Evolutionary conservation across 2,329 filamentous ascomycete genomes (phyloP).

Genomic region (Thielaviopsis ethacetica): DNA sequence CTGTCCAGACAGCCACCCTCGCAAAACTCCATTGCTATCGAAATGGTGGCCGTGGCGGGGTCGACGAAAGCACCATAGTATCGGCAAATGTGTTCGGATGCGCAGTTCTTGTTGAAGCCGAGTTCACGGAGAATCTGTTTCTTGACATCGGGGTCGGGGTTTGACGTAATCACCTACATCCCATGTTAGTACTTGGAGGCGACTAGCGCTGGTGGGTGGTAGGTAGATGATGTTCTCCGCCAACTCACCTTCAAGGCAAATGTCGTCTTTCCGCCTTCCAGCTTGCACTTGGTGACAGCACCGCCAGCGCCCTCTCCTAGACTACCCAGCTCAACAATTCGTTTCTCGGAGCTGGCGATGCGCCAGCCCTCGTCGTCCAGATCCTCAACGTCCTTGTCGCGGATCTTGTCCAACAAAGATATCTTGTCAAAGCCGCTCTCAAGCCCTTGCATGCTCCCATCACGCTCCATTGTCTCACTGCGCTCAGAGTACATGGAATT

Average conservation of each 20-base stretch:
- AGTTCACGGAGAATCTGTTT: constrained; percentile 95
- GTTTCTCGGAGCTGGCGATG: constrained; percentile 74
- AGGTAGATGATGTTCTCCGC: not conserved
- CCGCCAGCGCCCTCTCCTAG: constrained; percentile 90
- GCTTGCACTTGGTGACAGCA: constrained; percentile 77
- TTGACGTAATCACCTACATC: constrained; percentile 81
- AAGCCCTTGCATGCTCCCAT: constrained; percentile 62
- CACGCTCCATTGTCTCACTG: constrained; percentile 47
- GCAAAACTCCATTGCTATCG: constrained; percentile 98
- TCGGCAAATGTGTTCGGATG: constrained; percentile 86
- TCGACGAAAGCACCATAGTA: constrained; percentile 98
- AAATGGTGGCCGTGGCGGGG: constrained; percentile 88
- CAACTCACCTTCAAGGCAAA: constrained; percentile 79
- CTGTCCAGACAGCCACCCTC: constrained; percentile 92
- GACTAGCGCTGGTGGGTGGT: not conserved
- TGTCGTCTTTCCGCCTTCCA: constrained; percentile 82
- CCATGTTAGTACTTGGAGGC: not conserved
- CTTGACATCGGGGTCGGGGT: constrained; percentile 94
- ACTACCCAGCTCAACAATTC: constrained; percentile 76
- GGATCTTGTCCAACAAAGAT: constrained; percentile 29
- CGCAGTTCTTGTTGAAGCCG: constrained; percentile 95
- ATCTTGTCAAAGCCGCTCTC: constrained; percentile 60
- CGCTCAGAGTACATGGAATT: constrained; percentile 70
- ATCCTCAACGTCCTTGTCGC: constrained; percentile 80
- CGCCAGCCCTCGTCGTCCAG: constrained; percentile 91